These are phyloP conservation scores for Cyclostephanos tholiformis DNA, from an alignment of 108 stramenopile species.

Conservation along the genomic window DNA sequence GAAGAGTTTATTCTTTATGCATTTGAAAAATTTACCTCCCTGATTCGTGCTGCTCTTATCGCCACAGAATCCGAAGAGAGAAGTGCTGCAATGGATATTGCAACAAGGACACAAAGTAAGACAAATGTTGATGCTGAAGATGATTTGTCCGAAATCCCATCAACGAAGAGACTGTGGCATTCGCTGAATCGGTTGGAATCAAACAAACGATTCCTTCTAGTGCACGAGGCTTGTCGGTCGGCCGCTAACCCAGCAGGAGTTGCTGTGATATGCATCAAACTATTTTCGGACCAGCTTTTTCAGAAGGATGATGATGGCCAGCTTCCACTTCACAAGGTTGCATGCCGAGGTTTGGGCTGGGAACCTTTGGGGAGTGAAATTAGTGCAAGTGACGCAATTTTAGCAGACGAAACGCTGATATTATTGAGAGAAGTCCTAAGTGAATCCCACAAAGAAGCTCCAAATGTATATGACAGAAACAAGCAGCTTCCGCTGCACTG, in stretches of 20 bases:
- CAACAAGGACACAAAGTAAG: conserved; percentile 1
- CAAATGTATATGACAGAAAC: conserved; percentile 41
- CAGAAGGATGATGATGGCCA: conserved; percentile 46
- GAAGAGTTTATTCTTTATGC: conserved; percentile 43
- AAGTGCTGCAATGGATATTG: conserved; percentile 5
- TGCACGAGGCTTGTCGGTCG: conserved; percentile 55
- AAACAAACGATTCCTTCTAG: conserved; percentile 40
- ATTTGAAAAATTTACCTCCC: conserved; percentile 33
- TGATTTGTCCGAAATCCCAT: conserved; percentile 17
- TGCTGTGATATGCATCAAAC: conserved; percentile 48
- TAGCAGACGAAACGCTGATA: conserved; percentile 54
- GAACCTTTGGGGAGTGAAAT: conserved; percentile 42
- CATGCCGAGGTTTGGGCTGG: conserved; percentile 58
- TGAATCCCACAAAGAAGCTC: conserved; percentile 45
- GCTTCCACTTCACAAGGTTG: conserved; percentile 69
- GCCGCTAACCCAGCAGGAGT: conserved; percentile 63
- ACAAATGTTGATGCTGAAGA: conserved; percentile 4
- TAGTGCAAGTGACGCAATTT: conserved; percentile 25
- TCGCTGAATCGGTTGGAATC: conserved; percentile 21
- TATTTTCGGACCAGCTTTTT: conserved; percentile 61
- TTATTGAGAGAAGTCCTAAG: conserved; percentile 55
- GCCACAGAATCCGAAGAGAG: conserved; percentile 30
- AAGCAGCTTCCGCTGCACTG: conserved; percentile 64
- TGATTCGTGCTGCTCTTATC: conserved; percentile 30
- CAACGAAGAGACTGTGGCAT: conserved; percentile 45